phyloP scores from a whole-genome alignment of 176 grass and related monocot species.

The Carex pumila region DNA sequence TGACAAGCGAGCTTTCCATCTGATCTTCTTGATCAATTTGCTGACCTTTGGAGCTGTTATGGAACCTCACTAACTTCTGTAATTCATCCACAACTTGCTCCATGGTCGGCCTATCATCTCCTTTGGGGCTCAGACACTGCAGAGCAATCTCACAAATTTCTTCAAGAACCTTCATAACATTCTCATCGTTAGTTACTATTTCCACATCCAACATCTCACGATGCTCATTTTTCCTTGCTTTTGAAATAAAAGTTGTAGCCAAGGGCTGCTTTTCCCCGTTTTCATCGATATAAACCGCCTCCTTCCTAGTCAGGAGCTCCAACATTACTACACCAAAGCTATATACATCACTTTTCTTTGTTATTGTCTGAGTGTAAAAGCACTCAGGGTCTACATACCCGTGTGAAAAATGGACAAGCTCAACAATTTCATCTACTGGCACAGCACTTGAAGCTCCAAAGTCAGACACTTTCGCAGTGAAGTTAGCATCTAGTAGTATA shows the following conservation, averaged over 20 bases:
- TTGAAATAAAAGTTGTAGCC: background rate
- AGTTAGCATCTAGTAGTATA: constrained; percentile 20
- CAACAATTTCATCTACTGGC: background rate
- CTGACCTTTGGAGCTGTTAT: background rate
- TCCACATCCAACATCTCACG: constrained; percentile 22
- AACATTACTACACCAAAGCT: constrained; percentile 26
- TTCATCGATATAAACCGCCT: background rate
- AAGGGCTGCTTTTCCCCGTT: background rate
- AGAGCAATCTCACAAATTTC: background rate
- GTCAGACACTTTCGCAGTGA: constrained; percentile 14
- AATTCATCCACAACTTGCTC: constrained; percentile 12
- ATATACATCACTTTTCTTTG: constrained; percentile 21
- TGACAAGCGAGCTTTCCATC: background rate
- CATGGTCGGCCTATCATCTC: constrained; percentile 24
- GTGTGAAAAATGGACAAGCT: background rate
- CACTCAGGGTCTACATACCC: constrained; percentile 27
- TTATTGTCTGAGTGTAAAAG: constrained; percentile 1
- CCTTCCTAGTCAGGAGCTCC: constrained; percentile 4
- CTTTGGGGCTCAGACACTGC: constrained; percentile 16
- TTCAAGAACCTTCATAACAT: background rate
- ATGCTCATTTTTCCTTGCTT: background rate
- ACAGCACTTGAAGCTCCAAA: constrained; percentile 16
- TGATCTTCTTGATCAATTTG: background rate
- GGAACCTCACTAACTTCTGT: background rate
- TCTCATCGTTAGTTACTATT: background rate